Base-by-base conservation (phyloP, 192 early-diverging fungal genomes). In the Chytriomyces sp. region DNA sequence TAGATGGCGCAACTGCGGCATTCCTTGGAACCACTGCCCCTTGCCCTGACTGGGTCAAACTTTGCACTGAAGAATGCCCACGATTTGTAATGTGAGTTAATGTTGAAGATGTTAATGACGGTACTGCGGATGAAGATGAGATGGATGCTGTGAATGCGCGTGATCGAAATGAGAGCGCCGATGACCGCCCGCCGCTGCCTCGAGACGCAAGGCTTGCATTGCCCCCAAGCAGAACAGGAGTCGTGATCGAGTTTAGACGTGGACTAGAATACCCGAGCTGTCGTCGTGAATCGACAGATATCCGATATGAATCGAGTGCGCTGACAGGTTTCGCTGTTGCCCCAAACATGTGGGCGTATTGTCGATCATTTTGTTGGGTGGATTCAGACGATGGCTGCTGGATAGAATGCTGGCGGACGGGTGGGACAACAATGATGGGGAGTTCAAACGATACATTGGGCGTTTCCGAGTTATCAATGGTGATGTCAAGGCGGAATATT, bases 341-440 rank as follows among this genome's bases (percentile, higher is more conserved):
- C 35, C 35, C 35, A 35, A 35, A 35, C 35, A 35, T 35, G 35
- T 57, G 53, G 13, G 20, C 3, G 16, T 20, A 20, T 57, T 57
- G 53, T 57, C 20, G 53, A 13, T 57, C 53, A n/a, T 57, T 2
- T 5, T 20, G 35, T 2, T 35, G 35, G 35, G 35, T 35, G 35
- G 35, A 35, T 35, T 35, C 35, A 35, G 35, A 35, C 35, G 35
- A 35, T 2, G 35, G 53, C 53, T 57, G 53, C 53, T 57, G 16
- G 20, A 20, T 1, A 20, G 53, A 20, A n/a, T 20, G 53, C 53
- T 57, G 16, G 16, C 53, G 53, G 2, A 57, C 53, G 53, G 53
- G 53, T 6, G 69, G 69, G 35, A 71, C 49, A 16, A 71, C 50
- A 10, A 71, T 44, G 26, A 71, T 59, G 24, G 69, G 69, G 20